Conservation (phyloP, 2,329 filamentous ascomycete species). For the Aureobasidium sp. region DNA sequence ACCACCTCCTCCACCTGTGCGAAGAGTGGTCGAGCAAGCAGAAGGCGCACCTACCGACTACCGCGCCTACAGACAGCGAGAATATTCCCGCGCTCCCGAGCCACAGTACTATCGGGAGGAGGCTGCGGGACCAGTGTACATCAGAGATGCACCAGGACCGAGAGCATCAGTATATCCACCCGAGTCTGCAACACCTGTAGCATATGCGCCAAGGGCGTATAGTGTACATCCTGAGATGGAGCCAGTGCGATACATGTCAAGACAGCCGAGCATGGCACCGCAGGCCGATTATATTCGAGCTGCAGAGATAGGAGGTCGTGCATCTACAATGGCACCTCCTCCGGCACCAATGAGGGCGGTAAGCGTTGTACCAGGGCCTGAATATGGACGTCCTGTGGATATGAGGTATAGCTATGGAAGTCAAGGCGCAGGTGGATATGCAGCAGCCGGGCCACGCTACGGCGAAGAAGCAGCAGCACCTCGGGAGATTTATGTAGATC, state of each 20-base stretch:
- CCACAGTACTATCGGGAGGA: slow-evolving; percentile 17
- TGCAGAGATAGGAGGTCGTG: not conserved
- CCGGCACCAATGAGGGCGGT: slow-evolving; percentile 23
- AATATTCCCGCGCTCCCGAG: slow-evolving; percentile 45
- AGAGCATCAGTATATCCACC: slow-evolving; percentile 7
- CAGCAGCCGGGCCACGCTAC: not conserved
- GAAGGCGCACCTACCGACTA: slow-evolving; percentile 48
- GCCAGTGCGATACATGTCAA: slow-evolving; percentile 10
- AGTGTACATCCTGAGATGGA: slow-evolving; percentile 34
- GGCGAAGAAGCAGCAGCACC: not conserved
- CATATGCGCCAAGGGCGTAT: slow-evolving; percentile 12
- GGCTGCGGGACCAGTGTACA: not conserved
- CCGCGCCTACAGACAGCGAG: slow-evolving; percentile 45
- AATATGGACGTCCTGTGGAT: slow-evolving; percentile 12
- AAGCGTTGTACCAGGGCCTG: slow-evolving; percentile 30
- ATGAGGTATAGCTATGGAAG: slow-evolving; percentile 6
- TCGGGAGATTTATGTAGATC: slow-evolving; percentile 32
- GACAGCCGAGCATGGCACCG: slow-evolving; percentile 32
- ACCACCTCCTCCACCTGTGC: slow-evolving; percentile 16
- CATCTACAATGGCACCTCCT: slow-evolving; percentile 8
- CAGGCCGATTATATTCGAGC: slow-evolving; percentile 24
- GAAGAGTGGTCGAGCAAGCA: slow-evolving; percentile 16
- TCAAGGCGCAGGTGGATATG: not conserved
- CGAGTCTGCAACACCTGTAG: slow-evolving; percentile 19
- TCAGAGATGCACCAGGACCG: slow-evolving; percentile 14